Percentiles rank a stretch among this genome's conserved stretches.
phyloP scores from a whole-genome alignment of 1,139 yeast genomes.

The Suhomyces coccinellae region DNA sequence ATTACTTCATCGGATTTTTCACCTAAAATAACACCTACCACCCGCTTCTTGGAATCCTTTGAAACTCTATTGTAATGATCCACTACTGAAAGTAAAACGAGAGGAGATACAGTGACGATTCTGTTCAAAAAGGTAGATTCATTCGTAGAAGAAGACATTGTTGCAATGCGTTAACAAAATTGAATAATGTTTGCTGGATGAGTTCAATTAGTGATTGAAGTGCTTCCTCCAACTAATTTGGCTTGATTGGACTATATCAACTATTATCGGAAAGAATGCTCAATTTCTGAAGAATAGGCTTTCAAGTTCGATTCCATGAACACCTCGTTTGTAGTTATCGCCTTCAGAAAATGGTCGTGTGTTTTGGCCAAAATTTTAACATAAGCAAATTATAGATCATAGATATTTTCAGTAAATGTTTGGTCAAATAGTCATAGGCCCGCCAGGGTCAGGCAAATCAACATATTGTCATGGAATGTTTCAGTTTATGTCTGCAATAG shows the following conservation, averaged over 20 bases:
- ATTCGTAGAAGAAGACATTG: constrained; percentile 22
- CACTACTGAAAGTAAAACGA: constrained; percentile 89
- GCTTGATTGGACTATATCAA: too few relatives aligned
- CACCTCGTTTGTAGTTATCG: neutral
- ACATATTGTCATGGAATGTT: constrained; percentile 91
- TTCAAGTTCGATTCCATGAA: too few relatives aligned
- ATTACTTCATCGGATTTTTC: constrained; percentile 61
- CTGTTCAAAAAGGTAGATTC: constrained; percentile 47
- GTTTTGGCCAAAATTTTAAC: neutral
- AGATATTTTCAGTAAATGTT: constrained; percentile 38
- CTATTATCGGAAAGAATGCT: too few relatives aligned
- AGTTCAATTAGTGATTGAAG: too few relatives aligned
- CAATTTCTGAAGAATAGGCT: too few relatives aligned
- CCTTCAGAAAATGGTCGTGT: constrained; percentile 2
- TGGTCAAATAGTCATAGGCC: constrained; percentile 94
- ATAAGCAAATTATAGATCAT: neutral
- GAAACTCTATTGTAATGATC: constrained; percentile 92
- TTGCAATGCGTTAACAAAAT: neutral
- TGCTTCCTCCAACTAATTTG: too few relatives aligned
- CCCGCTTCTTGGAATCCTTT: constrained; percentile 69
- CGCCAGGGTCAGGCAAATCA: constrained; percentile 97
- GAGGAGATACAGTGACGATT: constrained; percentile 89
- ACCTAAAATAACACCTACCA: constrained; percentile 92
- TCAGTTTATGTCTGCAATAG: constrained; percentile 91
- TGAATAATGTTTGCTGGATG: too few relatives aligned